Conservation (phyloP, 2,329 filamentous ascomycete genomes). For the Berkeleyomyces rouxiae region DNA sequence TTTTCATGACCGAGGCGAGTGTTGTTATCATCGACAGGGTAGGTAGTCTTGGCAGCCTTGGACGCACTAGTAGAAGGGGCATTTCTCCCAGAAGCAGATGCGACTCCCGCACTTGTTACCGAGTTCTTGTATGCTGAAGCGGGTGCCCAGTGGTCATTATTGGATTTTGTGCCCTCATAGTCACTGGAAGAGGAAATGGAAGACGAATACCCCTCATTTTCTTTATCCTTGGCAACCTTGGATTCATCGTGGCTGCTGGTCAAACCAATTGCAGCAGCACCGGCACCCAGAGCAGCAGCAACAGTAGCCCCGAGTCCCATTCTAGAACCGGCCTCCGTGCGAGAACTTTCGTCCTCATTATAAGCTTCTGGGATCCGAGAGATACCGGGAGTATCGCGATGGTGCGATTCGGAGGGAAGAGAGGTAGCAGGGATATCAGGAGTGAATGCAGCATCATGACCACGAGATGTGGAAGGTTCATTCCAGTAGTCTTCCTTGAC, state of each 20-base stretch:
- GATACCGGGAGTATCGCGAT: neutral
- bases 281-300: slow-evolving; percentile 10
- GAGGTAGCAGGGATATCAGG: neutral
- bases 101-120: slow-evolving; percentile 1
- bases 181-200: slow-evolving; percentile 10
- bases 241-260: slow-evolving; percentile 5
- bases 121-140: slow-evolving; percentile 5
- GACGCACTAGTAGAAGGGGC: neutral
- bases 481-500: slow-evolving; percentile 3
- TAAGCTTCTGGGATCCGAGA: neutral
- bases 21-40: slow-evolving; percentile 4
- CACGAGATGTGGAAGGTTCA: neutral
- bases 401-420: neutral
- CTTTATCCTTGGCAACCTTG: neutral
- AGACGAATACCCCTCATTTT: slow-evolving; percentile 8
- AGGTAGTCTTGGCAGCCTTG: neutral
- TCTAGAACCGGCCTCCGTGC: neutral
- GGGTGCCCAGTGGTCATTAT: neutral
- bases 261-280: slow-evolving; percentile 11
- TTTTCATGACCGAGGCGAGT: neutral
- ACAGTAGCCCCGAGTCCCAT: slow-evolving; percentile 9
- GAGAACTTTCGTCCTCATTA: neutral
- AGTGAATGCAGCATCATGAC: neutral
- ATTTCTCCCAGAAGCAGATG: neutral
- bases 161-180: neutral